Base-by-base conservation (phyloP, 164 flowering plant species). In the Macadamia tetraphylla region DNA sequence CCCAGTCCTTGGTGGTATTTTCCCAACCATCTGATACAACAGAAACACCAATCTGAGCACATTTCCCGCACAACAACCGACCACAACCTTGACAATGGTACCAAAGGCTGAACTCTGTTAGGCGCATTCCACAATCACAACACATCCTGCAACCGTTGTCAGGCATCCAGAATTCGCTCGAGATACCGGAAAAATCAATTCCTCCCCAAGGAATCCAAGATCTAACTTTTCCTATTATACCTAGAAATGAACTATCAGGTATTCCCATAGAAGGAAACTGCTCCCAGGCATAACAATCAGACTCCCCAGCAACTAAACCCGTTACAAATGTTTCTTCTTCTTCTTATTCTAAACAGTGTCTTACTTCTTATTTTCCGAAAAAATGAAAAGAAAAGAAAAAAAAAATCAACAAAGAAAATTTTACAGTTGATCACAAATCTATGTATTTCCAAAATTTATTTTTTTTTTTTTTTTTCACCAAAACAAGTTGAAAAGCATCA, bases 51-150 rank as follows among this genome's bases (percentile, higher is more conserved):
- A 60, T 67, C 32, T 65, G 78, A 77, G 78, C 48, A 73, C 98
- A 89, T 11, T 77, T 83, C 62, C 64, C 80, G 73, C 97, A 89
- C 63, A 82, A 74, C 73, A 76, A 59, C 57, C 85, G 62, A 14
- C 84, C 86, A 70, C 96, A 94, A 51, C 84, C 77, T 63, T 74
- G 80, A 80, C 94, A 89, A n/a, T 62, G 71, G 72, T 80, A 81
- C 67, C 79, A 69, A 29, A 68, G 63, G 63, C 74, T 75, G 49
- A 70, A 69, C 46, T 74, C 81, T 0, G 71, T 56, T 48, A 78
- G 67, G 14, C 68, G 75, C 12, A 64, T 49, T 56, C 70, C 70
- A 66, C 97, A 89, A 61, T 77, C 84, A 62, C 80, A 74, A 75
- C 91, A 88, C 79, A 77, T 81, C 57, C 65, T 81, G 75, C 57